These are phyloP conservation scores for Annona cherimola DNA, from an alignment of 164 flowering plant genomes.

Conservation along the genomic window DNA sequence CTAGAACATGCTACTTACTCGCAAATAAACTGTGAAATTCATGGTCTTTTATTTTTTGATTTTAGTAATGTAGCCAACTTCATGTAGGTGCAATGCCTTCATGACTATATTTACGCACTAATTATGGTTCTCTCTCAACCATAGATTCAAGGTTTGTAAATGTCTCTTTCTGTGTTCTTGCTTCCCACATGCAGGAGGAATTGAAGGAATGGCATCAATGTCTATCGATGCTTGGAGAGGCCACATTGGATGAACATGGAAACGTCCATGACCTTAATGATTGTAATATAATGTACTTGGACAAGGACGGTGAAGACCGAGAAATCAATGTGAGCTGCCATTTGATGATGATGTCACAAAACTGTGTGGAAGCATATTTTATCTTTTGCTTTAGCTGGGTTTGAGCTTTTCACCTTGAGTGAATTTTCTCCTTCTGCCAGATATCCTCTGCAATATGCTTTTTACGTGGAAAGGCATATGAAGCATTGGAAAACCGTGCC, in stretches of 20 bases:
- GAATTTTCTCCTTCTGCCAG: constrained; percentile 32
- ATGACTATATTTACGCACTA: not conserved
- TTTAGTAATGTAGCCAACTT: not conserved
- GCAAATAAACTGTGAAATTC: too few species aligned
- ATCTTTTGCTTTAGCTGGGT: not conserved
- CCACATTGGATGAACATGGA: constrained; percentile 81
- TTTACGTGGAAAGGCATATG: constrained; percentile 87
- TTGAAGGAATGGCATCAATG: constrained; percentile 97
- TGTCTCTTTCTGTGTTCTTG: not conserved
- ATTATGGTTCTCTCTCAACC: not conserved
- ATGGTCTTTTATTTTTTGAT: too few species aligned
- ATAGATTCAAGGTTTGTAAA: not conserved
- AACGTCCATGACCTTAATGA: constrained; percentile 64
- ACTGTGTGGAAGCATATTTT: not conserved
- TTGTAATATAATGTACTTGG: constrained; percentile 54
- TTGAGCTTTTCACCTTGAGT: not conserved
- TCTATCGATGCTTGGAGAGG: constrained; percentile 79
- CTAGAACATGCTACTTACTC: too few species aligned
- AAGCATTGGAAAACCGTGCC: constrained; percentile 88
- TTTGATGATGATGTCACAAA: not conserved
- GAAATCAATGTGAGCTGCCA: constrained; percentile 75
- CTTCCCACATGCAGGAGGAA: constrained; percentile 52
- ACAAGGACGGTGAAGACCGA: constrained; percentile 87
- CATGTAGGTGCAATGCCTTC: not conserved
- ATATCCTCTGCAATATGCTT: constrained; percentile 91